Base-by-base conservation (phyloP, 352 stramenopile genomes). In the Pythium biforme region DNA sequence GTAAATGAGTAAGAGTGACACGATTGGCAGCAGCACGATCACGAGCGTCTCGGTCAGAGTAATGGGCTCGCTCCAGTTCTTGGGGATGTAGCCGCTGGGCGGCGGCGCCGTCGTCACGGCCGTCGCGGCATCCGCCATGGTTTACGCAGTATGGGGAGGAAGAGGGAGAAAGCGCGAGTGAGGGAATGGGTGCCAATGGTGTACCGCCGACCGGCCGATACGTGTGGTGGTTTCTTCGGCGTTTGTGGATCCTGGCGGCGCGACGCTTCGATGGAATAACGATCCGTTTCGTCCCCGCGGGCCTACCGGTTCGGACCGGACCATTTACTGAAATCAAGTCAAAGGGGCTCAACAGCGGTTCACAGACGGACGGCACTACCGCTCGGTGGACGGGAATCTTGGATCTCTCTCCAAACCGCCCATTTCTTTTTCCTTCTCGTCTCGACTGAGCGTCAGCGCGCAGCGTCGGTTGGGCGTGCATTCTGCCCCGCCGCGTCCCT, bases 1-100 rank as follows among this genome's bases (percentile, higher is more conserved):
- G 63, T 88, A 88, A 64, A 79, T 83, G 27, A 88, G 57, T 34
- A 81, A 49, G 34, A 90, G 76, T 34, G 79, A 75, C 34, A 72
- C 65, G 4, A 86, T 34, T 1, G 81, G 80, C 49, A 89, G 50
- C 49, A 78, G 60, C 1, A 64, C 62, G 34, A 92, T 69, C 40
- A 80, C 62, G 48, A 75, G 58, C 20, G 62, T 59, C 52, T 85
- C 56, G 26, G 66, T 66, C 10, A 55, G 64, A 0, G 76, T 82
- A 52, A 85, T 51, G 26, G 69, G 62, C 14, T 72, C 4, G 33
- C 55, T 55, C 66, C 61, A 72, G 41, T 73, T 66, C 60, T 74
- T 75, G 33, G 59, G 63, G 26, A 62, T 62, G 59, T 66, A 66
- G 40, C 59, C 59, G 39, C 22, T 59, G 27, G 41, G 3, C 37